Base-by-base conservation (phyloP, 2,329 filamentous ascomycete genomes). In the Beauveria brongniartii region DNA sequence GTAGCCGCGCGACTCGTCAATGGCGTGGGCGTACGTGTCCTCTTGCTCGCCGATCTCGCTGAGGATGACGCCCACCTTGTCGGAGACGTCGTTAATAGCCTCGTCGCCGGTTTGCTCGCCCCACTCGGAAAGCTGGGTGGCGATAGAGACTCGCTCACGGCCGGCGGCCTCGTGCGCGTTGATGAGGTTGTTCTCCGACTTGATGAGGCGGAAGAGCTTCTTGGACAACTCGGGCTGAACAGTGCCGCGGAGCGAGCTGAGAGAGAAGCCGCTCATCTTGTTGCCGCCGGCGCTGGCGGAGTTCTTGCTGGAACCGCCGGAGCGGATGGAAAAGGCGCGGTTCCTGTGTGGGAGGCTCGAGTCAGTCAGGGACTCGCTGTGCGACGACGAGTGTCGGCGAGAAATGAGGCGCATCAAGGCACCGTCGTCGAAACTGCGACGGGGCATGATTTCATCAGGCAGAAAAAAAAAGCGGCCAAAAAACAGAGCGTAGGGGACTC, bases 1-100 rank as follows among this genome's bases (percentile, higher is more conserved):
- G 26, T 91, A 77, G 40, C 80, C 82, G 54, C 94, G 84, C 66
- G 89, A 91, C 64, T 96, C 92, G 73, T 99, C 94, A 60, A 99
- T 74, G 54, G 87, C 87, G 73, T 93, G 88, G 5, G 92, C 91
- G 74, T 92, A 97, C 51, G 81, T 71, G 67, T 97, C 92, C 73
- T 99, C 94, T 75, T 96, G 92, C 75, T 96, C 92, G 57, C 92
- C 94, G 63, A 99, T 85, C 79, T 97, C 94, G 24, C 90, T 89
- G 63, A 99, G 80, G 68, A 99, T 79, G 44, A 97, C 93, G 56
- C 92, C 94, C 57, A 99, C 82, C 81, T 99, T 99, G 81, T 97
- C 94, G 62, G 90, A 92, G 67, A 99, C 84, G 71, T 97, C 94
- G 57, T 86, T 91, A 69, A 97, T 81, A 56, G 87, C 85, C 64